Conservation (phyloP, 2,329 filamentous ascomycete species). For the Lomentospora prolificans region DNA sequence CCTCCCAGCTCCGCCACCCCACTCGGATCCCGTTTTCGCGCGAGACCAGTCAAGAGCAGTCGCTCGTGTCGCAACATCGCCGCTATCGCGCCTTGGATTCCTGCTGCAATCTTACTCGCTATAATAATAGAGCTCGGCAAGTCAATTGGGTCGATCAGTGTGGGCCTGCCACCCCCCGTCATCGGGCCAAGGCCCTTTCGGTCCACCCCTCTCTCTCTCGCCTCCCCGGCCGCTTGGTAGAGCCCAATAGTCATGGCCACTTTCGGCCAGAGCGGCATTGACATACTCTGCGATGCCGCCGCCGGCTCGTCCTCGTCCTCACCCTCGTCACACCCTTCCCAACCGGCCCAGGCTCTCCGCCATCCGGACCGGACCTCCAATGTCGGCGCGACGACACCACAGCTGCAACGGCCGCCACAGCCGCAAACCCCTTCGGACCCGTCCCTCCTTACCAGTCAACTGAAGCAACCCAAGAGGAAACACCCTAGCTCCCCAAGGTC, state of each 20-base stretch:
- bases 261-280: conserved; percentile 7
- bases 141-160: neutral
- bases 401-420: neutral
- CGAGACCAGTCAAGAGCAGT: neutral
- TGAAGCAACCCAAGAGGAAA: conserved; percentile 5
- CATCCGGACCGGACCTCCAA: neutral
- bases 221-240: neutral
- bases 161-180: neutral
- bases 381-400: neutral
- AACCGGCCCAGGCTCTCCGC: neutral
- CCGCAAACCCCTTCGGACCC: neutral
- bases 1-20: neutral
- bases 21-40: neutral
- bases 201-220: neutral
- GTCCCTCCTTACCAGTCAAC: neutral
- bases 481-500: neutral
- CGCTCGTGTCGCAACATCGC: neutral
- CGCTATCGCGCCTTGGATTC: neutral
- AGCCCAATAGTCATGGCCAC: conserved; percentile 4
- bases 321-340: neutral
- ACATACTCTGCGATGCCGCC: conserved; percentile 8
- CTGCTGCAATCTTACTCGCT: neutral
- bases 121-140: neutral
- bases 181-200: no score
- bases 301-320: conserved; percentile 1